Base-by-base conservation (phyloP, 2,329 filamentous ascomycete species). In the Talaromyces sp. region DNA sequence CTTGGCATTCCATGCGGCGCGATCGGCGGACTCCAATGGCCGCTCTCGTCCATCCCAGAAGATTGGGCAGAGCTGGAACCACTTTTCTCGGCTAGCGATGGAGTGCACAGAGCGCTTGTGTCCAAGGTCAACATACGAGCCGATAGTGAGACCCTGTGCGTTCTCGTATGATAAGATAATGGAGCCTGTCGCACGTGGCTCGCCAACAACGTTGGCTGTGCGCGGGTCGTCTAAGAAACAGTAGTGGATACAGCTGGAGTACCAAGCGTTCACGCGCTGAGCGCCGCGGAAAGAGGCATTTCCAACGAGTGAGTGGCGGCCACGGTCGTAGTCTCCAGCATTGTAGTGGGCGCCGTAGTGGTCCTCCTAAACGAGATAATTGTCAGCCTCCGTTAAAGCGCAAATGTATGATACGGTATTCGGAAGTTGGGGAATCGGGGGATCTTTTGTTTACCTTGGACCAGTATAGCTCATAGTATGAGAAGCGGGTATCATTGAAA, bases 391-490 rank as follows among this genome's bases (percentile, higher is more conserved):
- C 16, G 27, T 19, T 24, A 2, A 35, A 36, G 8, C 14, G 13
- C 1, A 13, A 27, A 32, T 29, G 14, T 30, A 5, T 29, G 29
- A 2, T 13, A 2, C 20, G 11, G 4, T 7, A n/a, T 4, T 9
- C 24, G 41, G 20, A 30, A 16, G 29, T 46, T 10, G 9, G 13
- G 11, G 11, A 22, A 9, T 13, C 7, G 13, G 24, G 24, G 24
- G 24, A 39, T 41, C 14, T n/a, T n/a, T 71, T n/a, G n/a, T n/a
- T 56, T 73, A 82, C 81, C 77, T 85, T 86, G 32, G 85, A 86
- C 88, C 88, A 92, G 70, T 91, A 92, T 1, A 91, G 77, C 70
- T 93, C 89, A 67, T 89, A 91, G 69, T 92, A 92, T 0, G 87
- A 86, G 69, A 92, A 92, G 43, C 77, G 82, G 2, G 79, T 80